Conservation (phyloP, 139 green algal genomes). For the Tetraselmis chui region DNA sequence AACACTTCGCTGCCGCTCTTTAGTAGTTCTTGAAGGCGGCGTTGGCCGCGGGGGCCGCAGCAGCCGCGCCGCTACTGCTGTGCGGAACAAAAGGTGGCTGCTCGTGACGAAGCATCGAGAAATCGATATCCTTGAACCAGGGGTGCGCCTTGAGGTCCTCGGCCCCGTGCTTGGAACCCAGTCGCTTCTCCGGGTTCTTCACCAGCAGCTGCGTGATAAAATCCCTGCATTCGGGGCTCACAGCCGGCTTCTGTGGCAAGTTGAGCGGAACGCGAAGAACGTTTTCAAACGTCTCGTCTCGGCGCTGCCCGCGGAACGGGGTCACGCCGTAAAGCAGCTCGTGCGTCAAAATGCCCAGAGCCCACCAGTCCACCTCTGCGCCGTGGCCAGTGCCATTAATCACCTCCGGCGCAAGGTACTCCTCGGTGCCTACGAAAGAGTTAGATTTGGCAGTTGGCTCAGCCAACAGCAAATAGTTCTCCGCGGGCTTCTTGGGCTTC, state of each 20-base stretch:
- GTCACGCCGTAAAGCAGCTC: slow-evolving; percentile 71
- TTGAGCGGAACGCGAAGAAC: slow-evolving; percentile 77
- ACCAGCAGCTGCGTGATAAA: slow-evolving; percentile 75
- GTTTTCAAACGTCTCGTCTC: slow-evolving; percentile 91
- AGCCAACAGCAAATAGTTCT: slow-evolving; percentile 66
- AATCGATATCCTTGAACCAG: slow-evolving; percentile 85
- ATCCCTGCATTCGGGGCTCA: slow-evolving; percentile 48
- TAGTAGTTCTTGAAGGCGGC: too few species aligned
- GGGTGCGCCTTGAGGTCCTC: slow-evolving; percentile 90
- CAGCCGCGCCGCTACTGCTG: too few species aligned
- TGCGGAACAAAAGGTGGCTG: too few species aligned
- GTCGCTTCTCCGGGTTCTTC: slow-evolving; percentile 57
- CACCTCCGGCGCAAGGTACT: slow-evolving; percentile 80
- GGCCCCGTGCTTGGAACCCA: slow-evolving; percentile 74
- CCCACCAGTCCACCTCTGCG: slow-evolving; percentile 39
- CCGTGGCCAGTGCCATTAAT: slow-evolving; percentile 77
- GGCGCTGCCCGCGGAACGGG: slow-evolving; percentile 35
- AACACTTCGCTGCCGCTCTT: too few species aligned
- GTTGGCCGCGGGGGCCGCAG: too few species aligned
- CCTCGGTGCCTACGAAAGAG: slow-evolving; percentile 82
- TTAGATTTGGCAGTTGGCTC: slow-evolving; percentile 84
- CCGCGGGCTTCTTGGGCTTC: too few species aligned
- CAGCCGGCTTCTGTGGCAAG: slow-evolving; percentile 60
- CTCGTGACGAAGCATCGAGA: slow-evolving; percentile 77
- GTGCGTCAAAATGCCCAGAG: slow-evolving; percentile 89